A percentile compares a stretch with the other conserved stretches of the same genome.
Conservation (phyloP, 345 rosid genomes). For the Balakata baccata region DNA sequence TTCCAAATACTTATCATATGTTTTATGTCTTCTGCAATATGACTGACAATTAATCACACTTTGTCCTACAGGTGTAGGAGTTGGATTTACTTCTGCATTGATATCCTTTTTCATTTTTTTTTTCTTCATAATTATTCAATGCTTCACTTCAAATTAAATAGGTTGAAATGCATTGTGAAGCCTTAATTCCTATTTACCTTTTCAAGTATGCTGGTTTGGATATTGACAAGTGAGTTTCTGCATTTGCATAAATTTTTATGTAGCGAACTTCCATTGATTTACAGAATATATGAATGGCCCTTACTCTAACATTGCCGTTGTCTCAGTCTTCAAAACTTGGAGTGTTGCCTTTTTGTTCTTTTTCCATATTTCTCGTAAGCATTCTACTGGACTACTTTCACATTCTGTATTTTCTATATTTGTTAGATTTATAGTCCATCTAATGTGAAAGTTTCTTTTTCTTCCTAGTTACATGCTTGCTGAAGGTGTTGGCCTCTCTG, state of each 20-base stretch:
- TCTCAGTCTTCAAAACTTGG: slow-evolving; percentile 91
- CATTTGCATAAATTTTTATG: neutral
- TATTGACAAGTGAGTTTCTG: slow-evolving; percentile 82
- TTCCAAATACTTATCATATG: neutral
- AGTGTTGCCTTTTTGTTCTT: slow-evolving; percentile 95
- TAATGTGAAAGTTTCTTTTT: slow-evolving; percentile 14
- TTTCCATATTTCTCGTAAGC: slow-evolving; percentile 95
- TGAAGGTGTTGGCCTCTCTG: slow-evolving; percentile 98
- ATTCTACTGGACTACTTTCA: slow-evolving; percentile 13
- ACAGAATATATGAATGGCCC: neutral
- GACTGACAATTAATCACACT: slow-evolving; percentile 20
- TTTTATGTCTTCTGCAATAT: neutral
- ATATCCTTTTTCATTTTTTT: slow-evolving; percentile 65
- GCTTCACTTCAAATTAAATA: slow-evolving; percentile 10
- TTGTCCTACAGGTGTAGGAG: slow-evolving; percentile 81
- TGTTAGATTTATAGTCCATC: neutral
- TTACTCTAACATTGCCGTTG: slow-evolving; percentile 14
- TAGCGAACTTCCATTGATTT: slow-evolving; percentile 10
- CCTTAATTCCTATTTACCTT: slow-evolving; percentile 84
- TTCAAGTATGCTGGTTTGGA: slow-evolving; percentile 98
- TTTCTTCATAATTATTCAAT: neutral
- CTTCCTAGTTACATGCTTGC: slow-evolving; percentile 90
- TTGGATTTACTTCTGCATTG: slow-evolving; percentile 91
- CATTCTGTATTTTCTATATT: slow-evolving; percentile 1
- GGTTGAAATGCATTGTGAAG: slow-evolving; percentile 26